phyloP scores from a whole-genome alignment of 106 monocot species.

The Dendrobium chrysotoxum region DNA sequence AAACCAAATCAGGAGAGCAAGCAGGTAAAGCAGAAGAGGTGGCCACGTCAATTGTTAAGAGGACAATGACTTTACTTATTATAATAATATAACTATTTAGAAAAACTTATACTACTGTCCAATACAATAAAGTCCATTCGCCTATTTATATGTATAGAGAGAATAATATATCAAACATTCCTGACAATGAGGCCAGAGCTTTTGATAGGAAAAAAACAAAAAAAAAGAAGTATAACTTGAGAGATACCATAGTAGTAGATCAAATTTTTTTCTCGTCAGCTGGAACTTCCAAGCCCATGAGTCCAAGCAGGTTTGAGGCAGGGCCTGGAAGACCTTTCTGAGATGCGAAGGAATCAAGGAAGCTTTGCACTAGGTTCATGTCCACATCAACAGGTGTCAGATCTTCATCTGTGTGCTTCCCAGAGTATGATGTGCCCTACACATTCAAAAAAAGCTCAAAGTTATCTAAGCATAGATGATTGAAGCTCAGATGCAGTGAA shows the following conservation, averaged over 20 bases:
- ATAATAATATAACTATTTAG: no score
- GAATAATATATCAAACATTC: no score
- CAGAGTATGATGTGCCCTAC: constrained; percentile 58
- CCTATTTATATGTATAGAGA: no score
- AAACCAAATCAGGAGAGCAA: no score
- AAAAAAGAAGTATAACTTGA: no score
- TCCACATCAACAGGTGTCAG: constrained; percentile 83
- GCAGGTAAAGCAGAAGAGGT: no score
- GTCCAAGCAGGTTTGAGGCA: constrained; percentile 91
- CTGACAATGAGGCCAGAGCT: no score
- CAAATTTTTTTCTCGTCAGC: constrained; percentile 18
- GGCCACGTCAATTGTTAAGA: no score
- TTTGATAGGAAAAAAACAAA: no score
- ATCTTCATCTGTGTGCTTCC: constrained; percentile 42
- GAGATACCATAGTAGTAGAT: background rate
- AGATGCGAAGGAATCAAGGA: constrained; percentile 86
- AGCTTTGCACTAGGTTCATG: constrained; percentile 71
- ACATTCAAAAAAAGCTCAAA: background rate
- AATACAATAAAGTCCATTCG: no score
- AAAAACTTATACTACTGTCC: no score
- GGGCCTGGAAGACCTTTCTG: constrained; percentile 98
- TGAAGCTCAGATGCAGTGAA: background rate
- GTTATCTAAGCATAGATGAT: background rate
- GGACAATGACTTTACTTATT: no score
- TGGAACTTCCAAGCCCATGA: constrained; percentile 81